Conservation (phyloP, 1,284 basidiomycete genomes). For the Cutaneotrichosporon spelunceum region DNA sequence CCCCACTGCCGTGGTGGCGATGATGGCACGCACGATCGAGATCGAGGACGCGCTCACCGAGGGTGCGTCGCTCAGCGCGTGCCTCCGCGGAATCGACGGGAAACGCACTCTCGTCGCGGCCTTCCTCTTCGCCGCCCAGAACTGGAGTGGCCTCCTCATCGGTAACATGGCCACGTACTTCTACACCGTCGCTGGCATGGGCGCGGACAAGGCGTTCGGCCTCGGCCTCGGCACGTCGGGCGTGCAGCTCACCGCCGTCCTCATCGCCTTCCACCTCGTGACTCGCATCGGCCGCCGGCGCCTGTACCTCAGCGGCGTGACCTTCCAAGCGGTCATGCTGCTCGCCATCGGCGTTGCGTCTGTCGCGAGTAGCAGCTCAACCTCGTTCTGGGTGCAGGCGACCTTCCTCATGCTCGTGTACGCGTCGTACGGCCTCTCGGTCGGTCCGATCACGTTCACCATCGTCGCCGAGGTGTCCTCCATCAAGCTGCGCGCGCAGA, state of each 20-base stretch:
- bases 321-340: constrained; percentile 11
- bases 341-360: constrained; percentile 1
- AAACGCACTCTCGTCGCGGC: constrained; percentile 27
- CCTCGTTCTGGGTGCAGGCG: constrained; percentile 15
- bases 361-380: neutral
- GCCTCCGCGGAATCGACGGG: constrained; percentile 31
- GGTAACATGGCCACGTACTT: constrained; percentile 31
- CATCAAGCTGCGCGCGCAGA: constrained; percentile 39
- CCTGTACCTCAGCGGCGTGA: constrained; percentile 40
- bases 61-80: constrained; percentile 26
- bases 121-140: constrained; percentile 30
- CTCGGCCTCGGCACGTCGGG: constrained; percentile 40
- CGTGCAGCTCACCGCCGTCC: constrained; percentile 43
- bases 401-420: constrained; percentile 35
- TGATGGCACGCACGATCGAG: constrained; percentile 40
- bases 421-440: constrained; percentile 28
- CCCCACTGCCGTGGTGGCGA: constrained; percentile 29
- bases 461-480: constrained; percentile 18
- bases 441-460: constrained; percentile 30
- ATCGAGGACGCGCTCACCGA: constrained; percentile 28
- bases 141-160: constrained; percentile 42
- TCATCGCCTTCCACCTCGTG: constrained; percentile 46
- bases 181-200: constrained; percentile 39
- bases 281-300: constrained; percentile 42
- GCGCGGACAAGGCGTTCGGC: constrained; percentile 33